Conservation (phyloP, 2,329 filamentous ascomycete species). For the Aspergillus unguis region DNA sequence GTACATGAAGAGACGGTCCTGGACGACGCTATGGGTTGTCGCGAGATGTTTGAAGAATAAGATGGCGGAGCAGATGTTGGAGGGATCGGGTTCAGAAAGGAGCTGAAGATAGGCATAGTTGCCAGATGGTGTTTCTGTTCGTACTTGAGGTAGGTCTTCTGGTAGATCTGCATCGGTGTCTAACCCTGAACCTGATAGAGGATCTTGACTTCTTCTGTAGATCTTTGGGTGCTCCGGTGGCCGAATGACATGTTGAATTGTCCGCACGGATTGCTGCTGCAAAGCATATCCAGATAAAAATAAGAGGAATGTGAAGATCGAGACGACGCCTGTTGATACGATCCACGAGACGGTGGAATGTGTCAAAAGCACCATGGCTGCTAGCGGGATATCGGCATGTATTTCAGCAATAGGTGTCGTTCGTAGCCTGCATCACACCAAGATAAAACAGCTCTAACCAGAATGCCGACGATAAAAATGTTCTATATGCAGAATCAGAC, state of each 20-base stretch:
- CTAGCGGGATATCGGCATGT: not conserved
- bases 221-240: slow-evolving; percentile 20
- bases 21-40: slow-evolving; percentile 31
- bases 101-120: slow-evolving; percentile 45
- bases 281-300: slow-evolving; percentile 85
- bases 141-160: not conserved
- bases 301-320: slow-evolving; percentile 74
- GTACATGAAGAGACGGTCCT: slow-evolving; percentile 47
- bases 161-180: not conserved
- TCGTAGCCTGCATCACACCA: not conserved
- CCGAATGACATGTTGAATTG: slow-evolving; percentile 68
- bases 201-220: slow-evolving; percentile 22
- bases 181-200: slow-evolving; percentile 12
- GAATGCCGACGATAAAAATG: not conserved
- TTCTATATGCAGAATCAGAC: not conserved
- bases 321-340: slow-evolving; percentile 52
- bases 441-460: not conserved
- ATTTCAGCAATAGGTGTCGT: no score
- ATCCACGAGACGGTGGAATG: slow-evolving; percentile 44
- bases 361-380: slow-evolving; percentile 45
- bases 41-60: slow-evolving; percentile 43
- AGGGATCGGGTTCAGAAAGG: slow-evolving; percentile 41
- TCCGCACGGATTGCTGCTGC: slow-evolving; percentile 79
- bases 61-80: slow-evolving; percentile 45
- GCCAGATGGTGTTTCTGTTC: slow-evolving; percentile 5